Percentiles rank a stretch among this genome's conserved stretches.
Conservation (phyloP, 1,139 yeast species). For the Yamadazyma buinensis region DNA sequence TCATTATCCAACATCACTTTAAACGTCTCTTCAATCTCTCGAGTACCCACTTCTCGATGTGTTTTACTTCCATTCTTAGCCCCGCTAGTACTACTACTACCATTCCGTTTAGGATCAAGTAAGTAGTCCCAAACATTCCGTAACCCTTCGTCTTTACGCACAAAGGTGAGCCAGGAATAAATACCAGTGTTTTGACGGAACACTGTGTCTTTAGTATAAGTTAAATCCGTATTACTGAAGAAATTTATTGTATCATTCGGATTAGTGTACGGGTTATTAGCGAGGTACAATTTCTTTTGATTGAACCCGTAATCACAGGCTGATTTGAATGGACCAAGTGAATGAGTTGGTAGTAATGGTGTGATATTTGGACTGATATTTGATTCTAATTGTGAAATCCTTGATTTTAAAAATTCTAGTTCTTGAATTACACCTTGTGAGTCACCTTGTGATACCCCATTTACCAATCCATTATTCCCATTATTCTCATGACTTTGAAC, state of each 20-base stretch:
- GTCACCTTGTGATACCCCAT: neutral
- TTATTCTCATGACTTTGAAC: too few species aligned
- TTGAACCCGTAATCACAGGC: neutral
- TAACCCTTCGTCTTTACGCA: slow-evolving; percentile 28
- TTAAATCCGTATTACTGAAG: slow-evolving; percentile 28
- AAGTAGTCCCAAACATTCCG: slow-evolving; percentile 12
- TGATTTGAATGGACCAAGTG: neutral
- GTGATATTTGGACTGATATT: neutral
- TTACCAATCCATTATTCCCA: slow-evolving; percentile 1
- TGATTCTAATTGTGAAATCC: slow-evolving; percentile 42
- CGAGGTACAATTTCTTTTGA: slow-evolving; percentile 16
- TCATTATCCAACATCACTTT: too few species aligned
- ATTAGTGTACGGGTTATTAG: slow-evolving; percentile 25
- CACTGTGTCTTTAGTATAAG: slow-evolving; percentile 19
- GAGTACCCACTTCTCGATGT: too few species aligned
- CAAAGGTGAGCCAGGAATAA: slow-evolving; percentile 37
- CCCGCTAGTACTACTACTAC: too few species aligned
- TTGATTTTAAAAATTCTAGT: slow-evolving; percentile 31
- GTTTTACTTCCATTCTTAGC: too few species aligned
- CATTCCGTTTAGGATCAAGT: neutral
- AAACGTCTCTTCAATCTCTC: too few species aligned
- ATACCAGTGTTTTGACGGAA: slow-evolving; percentile 35
- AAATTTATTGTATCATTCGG: slow-evolving; percentile 27
- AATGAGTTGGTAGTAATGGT: slow-evolving; percentile 1
- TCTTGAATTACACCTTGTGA: slow-evolving; percentile 7